Percentiles rank a stretch among this genome's conserved stretches.
Evolutionary conservation across 768 basidiomycete species (phyloP).

Genomic region (Wakefieldia striispora): DNA sequence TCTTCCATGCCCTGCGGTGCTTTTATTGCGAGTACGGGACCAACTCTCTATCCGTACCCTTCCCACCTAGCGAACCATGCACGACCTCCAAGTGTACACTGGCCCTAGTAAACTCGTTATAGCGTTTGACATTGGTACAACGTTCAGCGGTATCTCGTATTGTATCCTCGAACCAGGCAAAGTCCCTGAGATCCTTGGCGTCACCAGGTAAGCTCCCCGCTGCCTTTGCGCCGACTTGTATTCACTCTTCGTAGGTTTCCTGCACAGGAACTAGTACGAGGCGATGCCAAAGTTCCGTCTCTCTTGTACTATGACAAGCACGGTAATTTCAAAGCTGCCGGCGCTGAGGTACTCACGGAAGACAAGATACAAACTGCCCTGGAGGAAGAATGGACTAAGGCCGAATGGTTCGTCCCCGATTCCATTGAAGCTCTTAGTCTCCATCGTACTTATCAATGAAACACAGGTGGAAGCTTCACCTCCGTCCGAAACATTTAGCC

Average conservation of each 20-base stretch:
- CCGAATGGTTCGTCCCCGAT: constrained; percentile 26
- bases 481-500: constrained; percentile 13
- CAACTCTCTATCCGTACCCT: not conserved
- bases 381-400: constrained; percentile 22
- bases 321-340: constrained; percentile 37
- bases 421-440: too few species aligned
- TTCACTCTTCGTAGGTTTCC: constrained; percentile 37
- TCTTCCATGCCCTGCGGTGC: not conserved
- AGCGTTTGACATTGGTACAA: constrained; percentile 49
- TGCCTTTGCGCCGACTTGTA: not conserved
- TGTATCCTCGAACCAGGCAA: constrained; percentile 12
- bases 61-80: constrained; percentile 4
- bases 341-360: constrained; percentile 38
- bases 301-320: constrained; percentile 41
- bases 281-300: constrained; percentile 44
- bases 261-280: constrained; percentile 36
- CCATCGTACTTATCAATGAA: not conserved
- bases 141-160: constrained; percentile 45
- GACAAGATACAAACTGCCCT: constrained; percentile 32
- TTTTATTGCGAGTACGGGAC: not conserved
- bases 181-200: constrained; percentile 12
- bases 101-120: constrained; percentile 35
- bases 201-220: constrained; percentile 3
- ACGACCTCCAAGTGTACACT: not conserved
- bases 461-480: constrained; percentile 27